phyloP scores from a whole-genome alignment of 257 asterid genomes.

The Solanum clarkiae region DNA sequence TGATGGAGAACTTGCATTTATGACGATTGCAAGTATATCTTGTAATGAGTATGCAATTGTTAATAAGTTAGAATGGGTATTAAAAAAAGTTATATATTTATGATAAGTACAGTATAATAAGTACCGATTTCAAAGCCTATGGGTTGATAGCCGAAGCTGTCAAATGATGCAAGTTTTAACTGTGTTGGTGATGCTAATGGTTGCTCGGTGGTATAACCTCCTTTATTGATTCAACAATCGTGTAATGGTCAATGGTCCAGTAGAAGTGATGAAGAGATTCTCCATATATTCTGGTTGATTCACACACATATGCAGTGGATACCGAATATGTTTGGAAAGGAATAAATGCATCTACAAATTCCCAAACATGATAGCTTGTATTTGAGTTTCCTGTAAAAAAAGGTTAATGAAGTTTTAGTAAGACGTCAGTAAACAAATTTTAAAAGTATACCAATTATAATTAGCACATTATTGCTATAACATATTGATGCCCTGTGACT shows the following conservation, averaged over 20 bases:
- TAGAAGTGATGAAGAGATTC: neutral
- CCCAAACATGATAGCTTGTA: neutral
- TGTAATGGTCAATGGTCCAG: neutral
- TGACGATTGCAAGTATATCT: neutral
- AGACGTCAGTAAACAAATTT: too few species aligned
- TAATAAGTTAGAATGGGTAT: neutral
- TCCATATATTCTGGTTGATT: neutral
- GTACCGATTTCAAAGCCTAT: neutral
- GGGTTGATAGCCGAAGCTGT: neutral
- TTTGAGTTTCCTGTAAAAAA: neutral
- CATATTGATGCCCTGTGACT: too few species aligned
- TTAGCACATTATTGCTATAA: too few species aligned
- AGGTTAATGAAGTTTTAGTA: too few species aligned
- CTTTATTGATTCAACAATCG: neutral
- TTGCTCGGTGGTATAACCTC: neutral
- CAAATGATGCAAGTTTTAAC: neutral
- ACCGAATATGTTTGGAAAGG: neutral
- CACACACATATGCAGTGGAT: neutral
- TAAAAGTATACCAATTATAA: too few species aligned
- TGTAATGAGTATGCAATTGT: neutral
- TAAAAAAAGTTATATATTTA: neutral
- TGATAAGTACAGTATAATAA: neutral
- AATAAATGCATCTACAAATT: neutral
- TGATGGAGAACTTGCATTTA: neutral
- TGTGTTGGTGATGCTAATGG: neutral